Conservation (phyloP, 805 yeast genomes). For the Sporopachydermia lactativora region DNA sequence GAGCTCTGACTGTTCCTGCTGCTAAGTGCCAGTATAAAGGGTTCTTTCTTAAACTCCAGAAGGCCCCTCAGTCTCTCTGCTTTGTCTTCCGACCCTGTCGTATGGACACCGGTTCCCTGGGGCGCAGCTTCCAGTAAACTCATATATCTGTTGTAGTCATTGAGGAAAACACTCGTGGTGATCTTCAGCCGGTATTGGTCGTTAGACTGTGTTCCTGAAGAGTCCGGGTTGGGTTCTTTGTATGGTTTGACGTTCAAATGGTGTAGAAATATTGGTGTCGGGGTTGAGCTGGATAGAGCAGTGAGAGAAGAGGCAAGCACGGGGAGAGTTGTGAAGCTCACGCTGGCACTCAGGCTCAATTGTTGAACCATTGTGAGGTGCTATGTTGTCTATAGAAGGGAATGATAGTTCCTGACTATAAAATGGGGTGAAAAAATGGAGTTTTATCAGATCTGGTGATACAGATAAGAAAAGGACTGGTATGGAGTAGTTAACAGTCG, state of each 20-base stretch:
- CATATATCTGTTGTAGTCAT: not conserved
- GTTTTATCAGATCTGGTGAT: no score
- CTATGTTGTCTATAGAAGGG: no score
- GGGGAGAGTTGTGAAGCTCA: slow-evolving; percentile 9
- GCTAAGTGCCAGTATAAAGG: slow-evolving; percentile 13
- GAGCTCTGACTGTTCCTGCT: slow-evolving; percentile 5
- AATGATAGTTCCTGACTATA: no score
- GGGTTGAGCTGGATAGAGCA: slow-evolving; percentile 13
- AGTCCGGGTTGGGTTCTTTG: slow-evolving; percentile 15
- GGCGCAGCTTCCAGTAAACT: not conserved
- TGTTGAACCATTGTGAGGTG: slow-evolving; percentile 17
- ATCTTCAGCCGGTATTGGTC: slow-evolving; percentile 9
- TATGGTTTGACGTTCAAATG: slow-evolving; percentile 11
- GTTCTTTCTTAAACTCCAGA: slow-evolving; percentile 9
- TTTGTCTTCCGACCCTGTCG: no score
- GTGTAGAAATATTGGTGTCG: slow-evolving; percentile 6
- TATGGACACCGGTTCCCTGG: no score
- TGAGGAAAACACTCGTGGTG: not conserved
- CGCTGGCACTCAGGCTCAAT: slow-evolving; percentile 12
- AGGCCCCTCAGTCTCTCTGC: not conserved
- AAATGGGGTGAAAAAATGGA: no score
- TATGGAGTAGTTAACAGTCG: no score
- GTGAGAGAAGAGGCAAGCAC: slow-evolving; percentile 12
- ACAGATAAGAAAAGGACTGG: no score
- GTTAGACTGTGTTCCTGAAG: slow-evolving; percentile 16